phyloP scores from a whole-genome alignment of 2,329 filamentous ascomycete genomes.

The Hirsutella minnesotensis region DNA sequence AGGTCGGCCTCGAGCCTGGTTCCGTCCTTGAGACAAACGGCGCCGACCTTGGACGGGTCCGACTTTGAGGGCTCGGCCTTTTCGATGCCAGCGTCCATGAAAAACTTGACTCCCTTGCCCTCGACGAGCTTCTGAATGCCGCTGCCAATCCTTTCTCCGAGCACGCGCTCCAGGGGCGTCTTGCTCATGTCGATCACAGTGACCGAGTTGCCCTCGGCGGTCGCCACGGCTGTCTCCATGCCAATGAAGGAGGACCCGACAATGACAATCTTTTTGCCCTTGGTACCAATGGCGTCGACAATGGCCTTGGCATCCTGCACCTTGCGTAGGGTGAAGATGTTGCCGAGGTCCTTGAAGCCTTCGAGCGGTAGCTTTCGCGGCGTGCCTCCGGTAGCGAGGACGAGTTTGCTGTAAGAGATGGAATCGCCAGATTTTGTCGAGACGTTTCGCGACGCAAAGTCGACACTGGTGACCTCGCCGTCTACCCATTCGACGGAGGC shows the following conservation, averaged over 20 bases:
- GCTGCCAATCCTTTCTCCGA: slow-evolving; percentile 69
- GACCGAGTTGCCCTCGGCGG: slow-evolving; percentile 68
- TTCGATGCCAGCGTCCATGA: slow-evolving; percentile 69
- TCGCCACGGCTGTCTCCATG: slow-evolving; percentile 89
- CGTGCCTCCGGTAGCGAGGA: slow-evolving; percentile 78
- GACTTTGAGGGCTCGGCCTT: slow-evolving; percentile 63
- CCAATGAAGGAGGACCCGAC: slow-evolving; percentile 94
- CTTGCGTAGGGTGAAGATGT: slow-evolving; percentile 75
- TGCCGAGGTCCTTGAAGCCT: slow-evolving; percentile 75
- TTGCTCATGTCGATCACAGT: slow-evolving; percentile 82
- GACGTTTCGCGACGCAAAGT: slow-evolving; percentile 64
- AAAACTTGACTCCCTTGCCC: slow-evolving; percentile 79
- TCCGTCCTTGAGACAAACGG: slow-evolving; percentile 75
- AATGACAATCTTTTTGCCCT: slow-evolving; percentile 84
- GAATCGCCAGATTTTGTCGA: slow-evolving; percentile 61
- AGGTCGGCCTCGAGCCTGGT: slow-evolving; percentile 76
- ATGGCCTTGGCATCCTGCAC: slow-evolving; percentile 72
- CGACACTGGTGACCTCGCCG: slow-evolving; percentile 58
- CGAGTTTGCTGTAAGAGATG: slow-evolving; percentile 74
- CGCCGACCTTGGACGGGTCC: slow-evolving; percentile 62
- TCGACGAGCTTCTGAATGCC: slow-evolving; percentile 73
- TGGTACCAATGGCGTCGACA: slow-evolving; percentile 64
- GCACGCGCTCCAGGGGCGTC: slow-evolving; percentile 72
- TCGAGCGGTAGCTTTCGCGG: slow-evolving; percentile 65
- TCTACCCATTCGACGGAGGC: slow-evolving; percentile 45